Evolutionary conservation across 192 early-diverging fungal species (phyloP).

Genomic region (Pilobolus umbonatus): DNA sequence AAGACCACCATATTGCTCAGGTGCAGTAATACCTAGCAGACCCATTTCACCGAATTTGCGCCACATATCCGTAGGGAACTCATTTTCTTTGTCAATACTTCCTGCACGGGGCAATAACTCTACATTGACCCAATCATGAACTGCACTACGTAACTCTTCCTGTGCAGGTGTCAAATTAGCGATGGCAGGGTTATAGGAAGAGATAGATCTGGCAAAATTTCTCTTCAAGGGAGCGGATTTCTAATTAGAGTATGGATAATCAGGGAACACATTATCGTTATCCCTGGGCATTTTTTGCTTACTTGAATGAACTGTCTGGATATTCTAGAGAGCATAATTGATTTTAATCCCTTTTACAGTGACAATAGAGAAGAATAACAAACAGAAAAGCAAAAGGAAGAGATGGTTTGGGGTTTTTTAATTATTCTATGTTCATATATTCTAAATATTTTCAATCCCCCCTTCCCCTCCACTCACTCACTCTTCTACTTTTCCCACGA

Average conservation of each 20-base stretch:
- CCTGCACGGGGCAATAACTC: constrained; percentile 79
- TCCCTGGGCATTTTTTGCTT: too few species aligned
- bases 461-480: neutral
- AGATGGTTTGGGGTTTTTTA: neutral
- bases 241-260: too few species aligned
- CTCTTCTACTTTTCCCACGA: neutral
- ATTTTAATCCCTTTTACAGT: too few species aligned
- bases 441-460: neutral
- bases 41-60: constrained; percentile 96
- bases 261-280: too few species aligned
- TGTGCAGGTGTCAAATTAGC: constrained; percentile 7
- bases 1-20: constrained; percentile 84
- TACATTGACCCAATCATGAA: constrained; percentile 69
- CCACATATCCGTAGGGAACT: constrained; percentile 97
- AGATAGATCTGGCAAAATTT: neutral
- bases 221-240: too few species aligned
- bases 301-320: too few species aligned
- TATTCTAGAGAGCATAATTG: too few species aligned
- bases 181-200: constrained; percentile 9
- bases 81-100: constrained; percentile 80
- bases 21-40: constrained; percentile 85
- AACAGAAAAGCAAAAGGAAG: neutral
- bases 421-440: neutral
- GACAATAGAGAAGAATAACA: too few species aligned
- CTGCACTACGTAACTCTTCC: constrained; percentile 64